Evolutionary conservation across 257 asterid genomes (phyloP).

Genomic region (Solanum stenotomum): DNA sequence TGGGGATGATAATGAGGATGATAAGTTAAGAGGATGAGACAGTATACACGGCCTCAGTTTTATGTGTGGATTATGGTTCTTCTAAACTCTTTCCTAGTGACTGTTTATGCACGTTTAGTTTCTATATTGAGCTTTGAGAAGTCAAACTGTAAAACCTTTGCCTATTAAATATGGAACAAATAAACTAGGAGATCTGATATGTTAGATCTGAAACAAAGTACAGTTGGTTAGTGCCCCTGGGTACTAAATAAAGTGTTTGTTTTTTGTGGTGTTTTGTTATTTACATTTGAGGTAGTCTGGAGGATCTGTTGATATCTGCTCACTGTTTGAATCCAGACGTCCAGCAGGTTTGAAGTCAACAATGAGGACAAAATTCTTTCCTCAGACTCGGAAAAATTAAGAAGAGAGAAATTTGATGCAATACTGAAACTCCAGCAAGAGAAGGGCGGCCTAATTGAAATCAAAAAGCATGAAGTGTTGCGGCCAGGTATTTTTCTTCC

Average conservation of each 20-base stretch:
- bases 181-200: neutral
- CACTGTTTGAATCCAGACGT: slow-evolving; percentile 23
- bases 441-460: slow-evolving; percentile 74
- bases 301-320: neutral
- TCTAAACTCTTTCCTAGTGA: neutral
- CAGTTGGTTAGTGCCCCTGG: neutral
- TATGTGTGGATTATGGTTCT: neutral
- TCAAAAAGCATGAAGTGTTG: slow-evolving; percentile 53
- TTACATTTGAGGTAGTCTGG: neutral
- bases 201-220: neutral
- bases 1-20: neutral
- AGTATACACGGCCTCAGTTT: neutral
- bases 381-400: slow-evolving; percentile 17
- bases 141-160: neutral
- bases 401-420: slow-evolving; percentile 60
- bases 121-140: neutral
- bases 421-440: slow-evolving; percentile 60
- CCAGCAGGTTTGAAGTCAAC: slow-evolving; percentile 19
- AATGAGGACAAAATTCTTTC: slow-evolving; percentile 29
- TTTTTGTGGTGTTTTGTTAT: neutral
- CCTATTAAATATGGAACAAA: neutral
- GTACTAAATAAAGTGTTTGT: neutral
- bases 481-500: slow-evolving; percentile 84
- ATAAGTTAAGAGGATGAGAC: neutral
- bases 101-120: neutral